Percentiles rank a stretch among this genome's conserved stretches.
Conservation (phyloP, 352 stramenopile species). For the Globisporangium uncinulatum region DNA sequence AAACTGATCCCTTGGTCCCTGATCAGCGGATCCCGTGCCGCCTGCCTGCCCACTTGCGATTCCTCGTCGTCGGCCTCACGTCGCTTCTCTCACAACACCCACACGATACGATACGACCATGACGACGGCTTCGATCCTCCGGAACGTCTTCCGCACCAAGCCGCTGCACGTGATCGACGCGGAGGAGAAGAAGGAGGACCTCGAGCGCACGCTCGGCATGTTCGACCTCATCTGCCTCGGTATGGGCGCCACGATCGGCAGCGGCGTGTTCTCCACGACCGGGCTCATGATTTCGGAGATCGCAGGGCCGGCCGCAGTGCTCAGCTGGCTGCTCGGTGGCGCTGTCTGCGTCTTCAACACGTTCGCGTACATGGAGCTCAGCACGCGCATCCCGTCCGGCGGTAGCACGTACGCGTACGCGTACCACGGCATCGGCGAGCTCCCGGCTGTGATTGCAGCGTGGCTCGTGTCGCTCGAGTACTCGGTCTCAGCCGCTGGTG, state of each 20-base stretch:
- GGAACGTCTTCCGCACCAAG: slow-evolving; percentile 62
- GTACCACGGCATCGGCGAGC: slow-evolving; percentile 91
- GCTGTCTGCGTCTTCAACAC: slow-evolving; percentile 77
- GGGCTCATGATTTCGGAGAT: slow-evolving; percentile 67
- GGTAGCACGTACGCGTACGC: slow-evolving; percentile 91
- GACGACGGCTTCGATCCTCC: too few relatives aligned
- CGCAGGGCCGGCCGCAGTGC: slow-evolving; percentile 70
- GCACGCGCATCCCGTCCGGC: slow-evolving; percentile 80
- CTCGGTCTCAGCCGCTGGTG: slow-evolving; percentile 81
- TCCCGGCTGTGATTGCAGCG: slow-evolving; percentile 86
- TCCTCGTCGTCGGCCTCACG: too few relatives aligned
- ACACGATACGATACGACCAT: too few relatives aligned
- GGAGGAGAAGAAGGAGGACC: slow-evolving; percentile 61
- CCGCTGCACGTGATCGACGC: slow-evolving; percentile 69
- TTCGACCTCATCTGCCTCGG: slow-evolving; percentile 90
- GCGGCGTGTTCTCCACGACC: slow-evolving; percentile 88
- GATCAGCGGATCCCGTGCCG: too few relatives aligned
- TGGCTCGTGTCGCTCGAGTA: slow-evolving; percentile 92
- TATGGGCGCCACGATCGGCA: slow-evolving; percentile 89
- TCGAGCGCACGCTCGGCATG: slow-evolving; percentile 66
- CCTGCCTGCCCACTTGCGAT: too few relatives aligned
- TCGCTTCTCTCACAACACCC: too few relatives aligned
- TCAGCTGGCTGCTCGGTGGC: slow-evolving; percentile 82
- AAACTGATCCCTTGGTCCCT: too few relatives aligned
- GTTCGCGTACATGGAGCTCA: slow-evolving; percentile 89